phyloP scores from a whole-genome alignment of 352 stramenopile species.

The Globisporangium parvum region DNA sequence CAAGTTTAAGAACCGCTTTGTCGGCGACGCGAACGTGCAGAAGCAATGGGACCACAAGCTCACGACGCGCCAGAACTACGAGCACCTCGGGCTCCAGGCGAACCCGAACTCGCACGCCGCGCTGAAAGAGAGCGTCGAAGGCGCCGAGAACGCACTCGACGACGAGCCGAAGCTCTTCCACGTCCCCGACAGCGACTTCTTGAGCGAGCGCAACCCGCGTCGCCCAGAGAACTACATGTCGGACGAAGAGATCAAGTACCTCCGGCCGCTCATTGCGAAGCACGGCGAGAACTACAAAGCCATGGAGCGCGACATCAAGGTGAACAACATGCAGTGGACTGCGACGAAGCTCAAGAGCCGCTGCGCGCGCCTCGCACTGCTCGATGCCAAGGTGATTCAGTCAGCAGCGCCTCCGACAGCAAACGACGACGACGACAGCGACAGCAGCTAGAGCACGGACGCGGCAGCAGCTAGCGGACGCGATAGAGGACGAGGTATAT shows the following conservation, averaged over 20 bases:
- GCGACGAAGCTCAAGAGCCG: conserved; percentile 60
- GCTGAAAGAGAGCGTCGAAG: conserved; percentile 38
- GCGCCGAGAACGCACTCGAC: conserved; percentile 47
- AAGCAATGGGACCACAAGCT: conserved; percentile 73
- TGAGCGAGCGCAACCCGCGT: conserved; percentile 69
- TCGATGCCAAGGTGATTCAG: conserved; percentile 67
- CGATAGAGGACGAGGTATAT: background rate
- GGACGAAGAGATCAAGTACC: conserved; percentile 69
- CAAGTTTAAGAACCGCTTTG: conserved; percentile 70
- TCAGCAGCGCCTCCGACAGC: conserved; percentile 10
- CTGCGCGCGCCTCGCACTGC: conserved; percentile 63
- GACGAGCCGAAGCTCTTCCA: conserved; percentile 57
- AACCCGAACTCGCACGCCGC: conserved; percentile 58
- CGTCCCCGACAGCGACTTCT: conserved; percentile 74
- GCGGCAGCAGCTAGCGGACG: background rate
- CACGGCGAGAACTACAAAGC: conserved; percentile 66
- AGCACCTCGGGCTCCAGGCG: conserved; percentile 53
- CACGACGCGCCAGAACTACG: conserved; percentile 81
- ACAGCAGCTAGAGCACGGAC: conserved; percentile 14
- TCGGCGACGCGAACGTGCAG: conserved; percentile 66
- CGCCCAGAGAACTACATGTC: conserved; percentile 74
- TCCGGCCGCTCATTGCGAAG: conserved; percentile 65
- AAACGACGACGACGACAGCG: conserved; percentile 9
- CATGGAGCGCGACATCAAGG: conserved; percentile 82
- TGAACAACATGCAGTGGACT: conserved; percentile 83